Base-by-base conservation (phyloP, 306 rosid genomes). In the Dalbergia cultrata region DNA sequence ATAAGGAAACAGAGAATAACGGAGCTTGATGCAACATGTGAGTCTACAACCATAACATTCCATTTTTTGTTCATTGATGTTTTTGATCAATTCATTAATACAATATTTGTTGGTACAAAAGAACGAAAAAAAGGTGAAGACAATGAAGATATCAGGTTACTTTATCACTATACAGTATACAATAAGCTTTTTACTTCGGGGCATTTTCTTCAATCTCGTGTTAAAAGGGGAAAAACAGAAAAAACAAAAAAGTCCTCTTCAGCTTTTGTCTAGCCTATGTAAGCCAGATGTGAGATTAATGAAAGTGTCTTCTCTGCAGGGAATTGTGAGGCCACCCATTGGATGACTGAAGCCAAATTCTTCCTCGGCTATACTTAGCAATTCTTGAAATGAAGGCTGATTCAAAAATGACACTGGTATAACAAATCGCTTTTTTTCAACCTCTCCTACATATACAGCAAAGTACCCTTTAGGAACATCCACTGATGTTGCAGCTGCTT, bases 361-460 rank as follows among this genome's bases (percentile, higher is more conserved):
- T 72, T 88, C 86, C 77, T 86, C 86, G 0, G 88, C 81, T 18
- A 50, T 67, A 41, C 69, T 81, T 14, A 78, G n/a, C 19, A 84
- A 21, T 72, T 85, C 64, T 70, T 83, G 87, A 68, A 88, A 79
- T 49, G 80, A 70, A 56, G 90, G 88, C 53, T 86, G 76, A 43
- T 70, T 83, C 72, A 88, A 67, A 69, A 74, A 53, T 16, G 88
- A 88, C n/a, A 88, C 45, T 1, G 93, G 92, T 52, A 91, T 81
- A 8, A 86, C 67, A 34, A 59, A 85, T 82, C 92, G 41, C 84
- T 85, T 86, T 62, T 61, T 84, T 65, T 56, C 56, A 31, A 68
- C 54, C 50, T 88, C 90, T 60, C 92, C 92, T 7, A 88, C 90
- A 13, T 88, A 89, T 39, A 89, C 85, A 5, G 88, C 91, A 18